Conservation (phyloP, 176 grass and related monocot genomes). For the Musa schizocarpa region DNA sequence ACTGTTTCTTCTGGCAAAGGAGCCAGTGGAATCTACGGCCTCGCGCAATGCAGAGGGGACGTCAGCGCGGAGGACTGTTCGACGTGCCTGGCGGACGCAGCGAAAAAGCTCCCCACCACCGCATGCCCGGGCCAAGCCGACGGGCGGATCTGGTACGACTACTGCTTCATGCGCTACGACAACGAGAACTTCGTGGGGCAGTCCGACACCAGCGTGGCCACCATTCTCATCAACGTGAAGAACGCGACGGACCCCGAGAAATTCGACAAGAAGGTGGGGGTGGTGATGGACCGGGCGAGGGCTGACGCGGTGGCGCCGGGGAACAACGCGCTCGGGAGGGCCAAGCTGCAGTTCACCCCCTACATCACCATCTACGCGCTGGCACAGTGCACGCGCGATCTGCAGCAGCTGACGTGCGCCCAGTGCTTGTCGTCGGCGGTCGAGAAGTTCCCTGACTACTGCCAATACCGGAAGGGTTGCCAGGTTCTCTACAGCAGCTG, state of each 20-base stretch:
- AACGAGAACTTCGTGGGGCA: conserved; percentile 35
- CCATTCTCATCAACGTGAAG: conserved; percentile 38
- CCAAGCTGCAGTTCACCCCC: conserved; percentile 39
- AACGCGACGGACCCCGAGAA: conserved; percentile 28
- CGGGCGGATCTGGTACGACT: conserved; percentile 64
- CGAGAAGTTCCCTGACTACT: conserved; percentile 38
- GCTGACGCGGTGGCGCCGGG: conserved; percentile 29
- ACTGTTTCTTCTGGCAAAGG: conserved; percentile 29
- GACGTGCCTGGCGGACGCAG: conserved; percentile 43
- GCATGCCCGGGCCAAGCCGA: conserved; percentile 41
- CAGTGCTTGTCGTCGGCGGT: conserved; percentile 51
- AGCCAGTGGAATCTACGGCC: conserved; percentile 33
- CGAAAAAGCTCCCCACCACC: conserved; percentile 35
- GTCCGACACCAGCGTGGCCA: conserved; percentile 26
- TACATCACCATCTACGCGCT: conserved; percentile 49
- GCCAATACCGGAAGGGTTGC: conserved; percentile 40
- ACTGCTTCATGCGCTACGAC: conserved; percentile 61
- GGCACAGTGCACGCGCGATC: conserved; percentile 63
- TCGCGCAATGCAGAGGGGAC: conserved; percentile 59
- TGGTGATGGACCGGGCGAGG: conserved; percentile 22
- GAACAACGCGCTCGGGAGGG: conserved; percentile 31
- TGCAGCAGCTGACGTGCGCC: conserved; percentile 26
- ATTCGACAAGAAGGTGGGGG: conserved; percentile 40
- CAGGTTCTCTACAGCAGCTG: conserved; percentile 64
- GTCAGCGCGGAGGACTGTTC: conserved; percentile 44